Evolutionary conservation across 2,329 filamentous ascomycete species (phyloP).

Genomic region (Harringtonia lauricola): DNA sequence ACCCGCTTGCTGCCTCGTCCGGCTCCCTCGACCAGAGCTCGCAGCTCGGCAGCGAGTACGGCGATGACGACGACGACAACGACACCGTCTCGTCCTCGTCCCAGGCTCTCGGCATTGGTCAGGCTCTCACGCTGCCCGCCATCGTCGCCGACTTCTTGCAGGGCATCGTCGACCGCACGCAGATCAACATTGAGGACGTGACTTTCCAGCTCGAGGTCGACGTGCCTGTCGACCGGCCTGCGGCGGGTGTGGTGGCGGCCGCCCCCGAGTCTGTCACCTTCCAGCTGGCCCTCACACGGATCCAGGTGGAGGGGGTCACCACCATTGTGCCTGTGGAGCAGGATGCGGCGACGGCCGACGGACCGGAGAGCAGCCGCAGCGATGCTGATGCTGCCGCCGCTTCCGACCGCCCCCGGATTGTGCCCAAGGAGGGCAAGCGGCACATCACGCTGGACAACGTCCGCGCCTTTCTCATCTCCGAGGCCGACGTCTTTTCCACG

Average conservation of each 20-base stretch:
- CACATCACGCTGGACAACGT: slow-evolving; percentile 53
- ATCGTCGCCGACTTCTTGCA: slow-evolving; percentile 65
- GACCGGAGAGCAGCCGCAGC: slow-evolving; percentile 8
- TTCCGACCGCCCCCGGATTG: slow-evolving; percentile 18
- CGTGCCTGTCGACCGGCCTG: slow-evolving; percentile 32
- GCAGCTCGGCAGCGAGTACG: slow-evolving; percentile 52
- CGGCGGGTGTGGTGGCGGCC: not conserved
- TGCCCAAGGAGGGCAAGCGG: slow-evolving; percentile 52
- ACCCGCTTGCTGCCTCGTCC: slow-evolving; percentile 46
- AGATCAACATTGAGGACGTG: slow-evolving; percentile 55
- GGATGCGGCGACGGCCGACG: not conserved
- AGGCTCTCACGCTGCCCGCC: slow-evolving; percentile 54
- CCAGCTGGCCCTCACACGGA: slow-evolving; percentile 51
- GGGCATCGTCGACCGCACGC: slow-evolving; percentile 60
- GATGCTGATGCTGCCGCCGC: slow-evolving; percentile 12
- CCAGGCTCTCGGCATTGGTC: slow-evolving; percentile 51
- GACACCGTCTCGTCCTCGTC: slow-evolving; percentile 28
- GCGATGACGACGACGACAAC: slow-evolving; percentile 35
- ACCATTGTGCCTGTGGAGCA: slow-evolving; percentile 10
- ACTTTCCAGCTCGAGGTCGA: slow-evolving; percentile 55
- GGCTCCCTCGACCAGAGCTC: slow-evolving; percentile 23
- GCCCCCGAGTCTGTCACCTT: slow-evolving; percentile 46
- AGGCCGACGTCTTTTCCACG: slow-evolving; percentile 53
- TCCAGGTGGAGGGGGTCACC: slow-evolving; percentile 58
- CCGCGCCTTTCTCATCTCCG: slow-evolving; percentile 54